Evolutionary conservation across 352 stramenopile genomes (phyloP), one percentile per base, ranked within the genome.

Genomic region (Phytophthora niederhauseri): DNA sequence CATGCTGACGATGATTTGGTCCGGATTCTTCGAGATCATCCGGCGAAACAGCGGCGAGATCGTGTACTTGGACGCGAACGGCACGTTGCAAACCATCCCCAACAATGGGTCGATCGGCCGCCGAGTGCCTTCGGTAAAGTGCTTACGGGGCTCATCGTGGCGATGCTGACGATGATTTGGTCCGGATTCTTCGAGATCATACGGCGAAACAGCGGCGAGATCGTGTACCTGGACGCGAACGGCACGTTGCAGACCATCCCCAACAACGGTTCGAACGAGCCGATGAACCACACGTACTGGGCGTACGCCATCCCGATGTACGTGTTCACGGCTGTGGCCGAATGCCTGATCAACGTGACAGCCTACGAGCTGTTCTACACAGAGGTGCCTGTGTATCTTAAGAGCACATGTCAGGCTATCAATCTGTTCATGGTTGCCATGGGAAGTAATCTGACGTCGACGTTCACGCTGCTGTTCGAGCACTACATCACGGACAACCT

Each of bases 291-390:
- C 45, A 92, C 92, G 41, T 92, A 77, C 34, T 96, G 89, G 89
- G 87, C 67, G 14, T 93, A 91, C 54, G 88, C 88, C 0, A 73
- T 95, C 38, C 87, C 87, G 1, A 93, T 93, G 77, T 96, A 96
- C 71, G 75, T 95, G 28, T 57, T 94, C 59, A 83, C 86, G 61
- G 86, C 86, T 14, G 78, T 96, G n/a, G 87, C 87, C 24, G 89
- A 94, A 72, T 96, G 89, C 59, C 71, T 96, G 56, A 96, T 96
- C 75, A 94, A 96, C 72, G 87, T 94, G 52, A 95, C 85, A 45
- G 87, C 89, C 31, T 96, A 93, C 78, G 89, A 96, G 71, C 65
- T 96, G 61, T 93, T 95, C 61, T 96, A 96, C 85, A 92, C 81
- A 58, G 81, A 95, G 76, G 89, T 96, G 54, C 89, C 89, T 57